A percentile compares a stretch with the other conserved stretches of the same genome.
These are phyloP conservation scores for Endotrypanum monterogeii DNA, from an alignment of 208 protist genomes.

Conservation along the genomic window DNA sequence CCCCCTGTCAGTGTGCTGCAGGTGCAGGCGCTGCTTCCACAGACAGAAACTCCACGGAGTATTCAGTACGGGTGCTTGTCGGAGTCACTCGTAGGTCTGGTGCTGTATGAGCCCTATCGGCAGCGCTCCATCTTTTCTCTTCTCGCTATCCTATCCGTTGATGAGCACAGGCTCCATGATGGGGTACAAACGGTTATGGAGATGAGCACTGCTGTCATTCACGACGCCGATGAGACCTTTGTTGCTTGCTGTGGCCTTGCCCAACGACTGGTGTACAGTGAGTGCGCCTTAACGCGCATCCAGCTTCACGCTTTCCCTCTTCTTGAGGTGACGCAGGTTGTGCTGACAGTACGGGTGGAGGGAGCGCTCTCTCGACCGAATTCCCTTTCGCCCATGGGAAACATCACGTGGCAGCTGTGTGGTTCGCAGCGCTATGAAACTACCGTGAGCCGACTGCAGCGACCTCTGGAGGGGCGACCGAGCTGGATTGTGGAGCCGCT, in stretches of 20 bases:
- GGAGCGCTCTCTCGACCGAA: slow-evolving; percentile 1
- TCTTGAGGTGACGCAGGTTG: slow-evolving; percentile 12
- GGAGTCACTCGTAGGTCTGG: slow-evolving; percentile 6
- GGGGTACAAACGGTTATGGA: slow-evolving; percentile 40
- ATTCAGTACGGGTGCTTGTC: slow-evolving; percentile 17
- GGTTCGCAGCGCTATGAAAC: slow-evolving; percentile 25
- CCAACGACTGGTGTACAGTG: slow-evolving; percentile 36
- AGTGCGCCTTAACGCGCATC: slow-evolving; percentile 28
- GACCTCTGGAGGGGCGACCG: background rate
- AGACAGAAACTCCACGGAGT: background rate
- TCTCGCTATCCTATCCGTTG: background rate
- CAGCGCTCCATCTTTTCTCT: slow-evolving; percentile 21
- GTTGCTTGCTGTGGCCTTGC: slow-evolving; percentile 38
- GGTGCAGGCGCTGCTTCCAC: background rate
- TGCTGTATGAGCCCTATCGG: slow-evolving; percentile 9
- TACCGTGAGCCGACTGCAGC: background rate
- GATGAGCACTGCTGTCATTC: slow-evolving; percentile 21
- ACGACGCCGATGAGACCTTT: slow-evolving; percentile 36
- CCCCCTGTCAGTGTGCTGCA: slow-evolving; percentile 14
- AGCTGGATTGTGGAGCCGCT: slow-evolving; percentile 25
- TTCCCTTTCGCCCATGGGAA: background rate
- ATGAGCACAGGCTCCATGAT: background rate
- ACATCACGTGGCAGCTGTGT: slow-evolving; percentile 19
- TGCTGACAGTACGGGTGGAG: slow-evolving; percentile 22
- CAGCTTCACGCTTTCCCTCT: slow-evolving; percentile 7